Base-by-base conservation (phyloP, 768 basidiomycete species). In the Russula vinacea region DNA sequence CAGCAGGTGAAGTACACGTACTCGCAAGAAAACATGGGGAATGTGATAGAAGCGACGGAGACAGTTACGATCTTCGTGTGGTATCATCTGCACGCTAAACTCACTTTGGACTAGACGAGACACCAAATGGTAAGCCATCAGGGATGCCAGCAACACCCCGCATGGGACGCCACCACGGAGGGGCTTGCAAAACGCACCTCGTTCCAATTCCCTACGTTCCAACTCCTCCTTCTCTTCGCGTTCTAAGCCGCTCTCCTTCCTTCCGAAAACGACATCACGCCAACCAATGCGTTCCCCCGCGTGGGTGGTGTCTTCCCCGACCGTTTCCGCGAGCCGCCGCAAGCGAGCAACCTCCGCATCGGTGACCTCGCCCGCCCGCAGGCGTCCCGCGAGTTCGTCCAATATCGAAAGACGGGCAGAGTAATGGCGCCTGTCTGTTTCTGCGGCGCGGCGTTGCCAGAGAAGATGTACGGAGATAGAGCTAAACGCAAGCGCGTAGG, bases 381-480 rank as follows among this genome's bases (percentile, higher is more conserved):
- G 74, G 64, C 83, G 83, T 29, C 78, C 74, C 8, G 78, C 77
- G 59, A 89, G 79, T 57, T 83, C 83, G 62, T 84, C 80, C 62
- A 90, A 77, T 66, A 90, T 83, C 24, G 86, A 83, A 44, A 83
- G 77, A 62, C 82, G 86, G 5, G 88, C 86, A 57, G 79, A 73
- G 49, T 80, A 70, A 29, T 81, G 81, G 17, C 83, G 77, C 49
- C 80, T 80, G 62, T 88, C 84, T 49, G 83, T 83, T 52, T 79
- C 80, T 40, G 78, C 76, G 0, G 70, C 69, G 55, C 78, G 81
- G 64, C 84, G 79, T 58, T 83, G 79, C 70, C 75, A 78, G 44
- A 89, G 78, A 32, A 88, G 76, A 73, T 90, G 87, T 62, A 88
- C 84, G 33, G 87, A 83, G 64, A 89, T 72, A 26, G 88, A 88